Evolutionary conservation across 176 grass and related monocot species (phyloP), one percentile per base, ranked within the genome.

Genomic region (Microstegium vimineum): DNA sequence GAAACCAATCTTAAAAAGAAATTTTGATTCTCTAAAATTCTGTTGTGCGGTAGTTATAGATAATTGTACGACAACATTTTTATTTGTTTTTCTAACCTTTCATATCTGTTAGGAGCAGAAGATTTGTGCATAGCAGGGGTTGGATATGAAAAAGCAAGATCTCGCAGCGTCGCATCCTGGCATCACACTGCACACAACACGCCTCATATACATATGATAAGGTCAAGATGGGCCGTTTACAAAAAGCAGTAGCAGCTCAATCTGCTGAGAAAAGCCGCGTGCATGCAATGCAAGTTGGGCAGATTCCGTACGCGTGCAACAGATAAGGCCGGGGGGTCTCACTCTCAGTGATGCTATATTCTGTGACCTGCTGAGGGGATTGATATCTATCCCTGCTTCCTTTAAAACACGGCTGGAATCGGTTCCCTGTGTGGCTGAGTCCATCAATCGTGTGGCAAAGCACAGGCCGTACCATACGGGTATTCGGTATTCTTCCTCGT

Each of bases 131-230:
- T n/a, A 59, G 41, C 41, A 71, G 42, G 42, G 64, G 66, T 65
- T 40, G 54, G 49, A 59, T 47, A 81, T 46, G 40, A 62, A 90
- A 72, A 90, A 77, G 34, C 71, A 79, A 45, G 75, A 73, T 86
- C 64, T 57, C 56, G 77, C 27, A 71, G n/a, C n/a, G 17, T 71
- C 43, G 83, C 73, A 82, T 77, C 65, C 7, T 57, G 16, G 22
- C 23, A 59, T 66, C 54, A 82, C 83, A 73, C 71, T 10, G n/a
- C n/a, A n/a, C n/a, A n/a, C n/a, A n/a, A n/a, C 10, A 8, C n/a
- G 54, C 72, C 64, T 86, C 82, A 72, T 14, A 46, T 10, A 33
- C 4, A 33, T 33, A 4, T 33, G 33, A 33, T 33, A 33, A 33
- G 33, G 33, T 33, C 33, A 33, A 33, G 33, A 2, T 33, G 33